Evolutionary conservation across 2,329 filamentous ascomycete genomes (phyloP).

Genomic region (Microcyclosporella mali): DNA sequence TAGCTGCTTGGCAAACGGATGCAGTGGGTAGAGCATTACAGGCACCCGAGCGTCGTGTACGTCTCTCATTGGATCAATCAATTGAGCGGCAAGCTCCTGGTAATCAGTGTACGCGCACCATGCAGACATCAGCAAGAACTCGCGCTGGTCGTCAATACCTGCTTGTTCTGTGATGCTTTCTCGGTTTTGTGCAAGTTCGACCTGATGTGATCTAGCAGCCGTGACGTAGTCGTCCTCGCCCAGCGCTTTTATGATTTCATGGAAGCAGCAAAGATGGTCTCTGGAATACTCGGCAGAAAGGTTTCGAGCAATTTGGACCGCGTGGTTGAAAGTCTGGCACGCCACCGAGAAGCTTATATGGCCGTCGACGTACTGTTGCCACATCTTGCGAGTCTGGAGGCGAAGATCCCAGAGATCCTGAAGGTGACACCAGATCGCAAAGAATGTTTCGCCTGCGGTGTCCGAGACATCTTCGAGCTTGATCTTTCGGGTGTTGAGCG

Average conservation of each 20-base stretch:
- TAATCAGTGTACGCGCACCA: conserved; percentile 1
- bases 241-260: no score
- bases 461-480: not conserved
- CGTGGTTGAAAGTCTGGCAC: not conserved
- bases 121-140: conserved; percentile 3
- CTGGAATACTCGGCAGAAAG: not conserved
- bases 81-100: not conserved
- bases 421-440: conserved; percentile 1
- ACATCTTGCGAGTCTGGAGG: not conserved
- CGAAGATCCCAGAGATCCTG: conserved; percentile 2
- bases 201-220: no score
- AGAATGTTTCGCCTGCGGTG: not conserved
- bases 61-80: no score
- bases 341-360: not conserved
- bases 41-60: no score
- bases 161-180: no score
- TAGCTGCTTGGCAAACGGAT: conserved; percentile 1
- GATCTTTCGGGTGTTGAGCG: not conserved
- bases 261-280: not conserved
- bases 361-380: not conserved
- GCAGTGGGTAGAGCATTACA: not conserved
- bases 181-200: no score
- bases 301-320: not conserved
- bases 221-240: no score
- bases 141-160: not conserved